Conservation (phyloP, 108 stramenopile genomes). For the Licmophora abbreviata region DNA sequence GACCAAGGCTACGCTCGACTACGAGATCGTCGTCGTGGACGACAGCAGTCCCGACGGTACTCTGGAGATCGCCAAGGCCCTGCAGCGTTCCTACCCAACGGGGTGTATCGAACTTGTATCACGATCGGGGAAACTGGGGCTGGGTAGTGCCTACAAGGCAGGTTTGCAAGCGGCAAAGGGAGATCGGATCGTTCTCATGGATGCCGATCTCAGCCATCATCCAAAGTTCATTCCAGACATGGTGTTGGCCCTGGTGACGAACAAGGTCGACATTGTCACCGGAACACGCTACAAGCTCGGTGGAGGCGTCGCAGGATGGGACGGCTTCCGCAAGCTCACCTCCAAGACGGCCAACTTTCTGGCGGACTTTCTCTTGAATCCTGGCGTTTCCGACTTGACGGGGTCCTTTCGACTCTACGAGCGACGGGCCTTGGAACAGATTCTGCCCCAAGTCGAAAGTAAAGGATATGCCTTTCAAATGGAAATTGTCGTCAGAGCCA, state of each 20-base stretch:
- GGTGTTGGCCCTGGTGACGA: slow-evolving; percentile 59
- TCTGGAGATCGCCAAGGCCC: slow-evolving; percentile 78
- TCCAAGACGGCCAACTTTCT: slow-evolving; percentile 94
- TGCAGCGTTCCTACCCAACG: slow-evolving; percentile 80
- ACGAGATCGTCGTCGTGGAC: slow-evolving; percentile 94
- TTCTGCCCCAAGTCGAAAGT: slow-evolving; percentile 77
- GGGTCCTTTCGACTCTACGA: slow-evolving; percentile 95
- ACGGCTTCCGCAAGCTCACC: slow-evolving; percentile 85
- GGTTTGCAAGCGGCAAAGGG: slow-evolving; percentile 78
- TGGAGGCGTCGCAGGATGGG: slow-evolving; percentile 96
- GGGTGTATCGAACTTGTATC: slow-evolving; percentile 74
- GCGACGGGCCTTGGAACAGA: slow-evolving; percentile 71
- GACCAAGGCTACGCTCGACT: slow-evolving; percentile 46
- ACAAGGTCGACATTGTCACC: slow-evolving; percentile 84
- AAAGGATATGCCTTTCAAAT: slow-evolving; percentile 99
- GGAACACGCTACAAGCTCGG: slow-evolving; percentile 89
- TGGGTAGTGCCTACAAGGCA: slow-evolving; percentile 94
- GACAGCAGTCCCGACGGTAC: slow-evolving; percentile 94
- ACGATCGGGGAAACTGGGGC: slow-evolving; percentile 89
- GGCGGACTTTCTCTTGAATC: slow-evolving; percentile 86
- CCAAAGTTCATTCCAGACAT: slow-evolving; percentile 93
- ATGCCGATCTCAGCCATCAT: slow-evolving; percentile 97
- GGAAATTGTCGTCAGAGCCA: slow-evolving; percentile 93
- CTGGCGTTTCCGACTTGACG: slow-evolving; percentile 91
- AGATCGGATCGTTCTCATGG: slow-evolving; percentile 92